Evolutionary conservation across 179 eudicot species (phyloP), one percentile per base, ranked within the genome.

Genomic region (Sideroxylon spinosum): DNA sequence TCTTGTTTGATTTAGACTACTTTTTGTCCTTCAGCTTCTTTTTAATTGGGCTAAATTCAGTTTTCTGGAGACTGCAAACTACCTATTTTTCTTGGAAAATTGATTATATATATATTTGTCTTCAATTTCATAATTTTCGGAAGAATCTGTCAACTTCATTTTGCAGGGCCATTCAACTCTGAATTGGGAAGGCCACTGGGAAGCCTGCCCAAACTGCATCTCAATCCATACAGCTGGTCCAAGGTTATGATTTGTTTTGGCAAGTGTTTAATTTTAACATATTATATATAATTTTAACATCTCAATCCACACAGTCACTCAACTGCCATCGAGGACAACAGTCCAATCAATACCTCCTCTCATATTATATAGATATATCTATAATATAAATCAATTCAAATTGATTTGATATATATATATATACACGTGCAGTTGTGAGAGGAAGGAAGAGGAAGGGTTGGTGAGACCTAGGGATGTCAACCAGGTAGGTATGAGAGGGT

Each of bases 171-270:
- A 12, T 95, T 95, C 78, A 95, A 95, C 77, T 95, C 93, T 78
- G 98, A 90, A 87, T 82, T 79, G 70, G 88, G 87, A 71, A 84
- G 79, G 66, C 68, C 90, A 57, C 77, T 25, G 46, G 90, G 86
- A 26, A 89, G 86, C 81, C 77, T 91, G 65, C 99, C 99, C 66
- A 87, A 86, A 64, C 78, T 93, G 68, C 95, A 91, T 88, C 88
- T 88, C 76, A 95, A 93, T 85, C 98, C 99, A 53, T 86, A 90
- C 84, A 87, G 93, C 79, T 95, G 99, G 99, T 86, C 98, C 86
- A 93, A 91, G 97, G 97, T 91, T 66, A 79, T 69, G 44, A 44
- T 12, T 73, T 53, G 52, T 71, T 71, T 52, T 26, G 46, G 14
- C 44, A 3, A 37, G 52, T 71, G 1, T 26, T 53, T 1, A 9